These are phyloP conservation scores for Candida glucosophila DNA, from an alignment of 1,139 yeast species.

Conservation along the genomic window DNA sequence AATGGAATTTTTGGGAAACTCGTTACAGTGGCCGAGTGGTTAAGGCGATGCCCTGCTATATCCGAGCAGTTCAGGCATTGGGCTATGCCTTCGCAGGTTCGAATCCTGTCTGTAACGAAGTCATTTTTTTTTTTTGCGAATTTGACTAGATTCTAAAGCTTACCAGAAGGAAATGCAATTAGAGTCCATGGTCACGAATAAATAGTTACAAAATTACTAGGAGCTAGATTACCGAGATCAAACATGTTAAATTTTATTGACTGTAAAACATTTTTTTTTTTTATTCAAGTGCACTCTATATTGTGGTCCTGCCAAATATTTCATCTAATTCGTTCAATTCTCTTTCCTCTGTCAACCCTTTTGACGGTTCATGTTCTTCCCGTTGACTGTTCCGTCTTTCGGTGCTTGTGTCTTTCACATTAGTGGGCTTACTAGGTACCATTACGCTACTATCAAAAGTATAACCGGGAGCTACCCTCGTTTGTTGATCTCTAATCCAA, in stretches of 20 bases:
- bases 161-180: too few species aligned
- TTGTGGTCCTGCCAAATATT: too few species aligned
- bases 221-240: too few species aligned
- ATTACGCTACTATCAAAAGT: slow-evolving; percentile 22
- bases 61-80: slow-evolving; percentile 49
- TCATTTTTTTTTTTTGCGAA: slow-evolving; percentile 17
- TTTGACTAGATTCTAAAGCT: too few species aligned
- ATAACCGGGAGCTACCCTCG: slow-evolving; percentile 37
- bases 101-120: slow-evolving; percentile 69
- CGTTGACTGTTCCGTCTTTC: not conserved
- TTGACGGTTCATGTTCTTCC: too few species aligned
- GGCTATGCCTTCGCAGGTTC: slow-evolving; percentile 75
- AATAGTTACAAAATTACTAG: too few species aligned
- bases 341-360: too few species aligned
- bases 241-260: too few species aligned
- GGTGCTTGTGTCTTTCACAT: not conserved
- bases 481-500: slow-evolving; percentile 29
- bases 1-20: not conserved
- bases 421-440: slow-evolving; percentile 18
- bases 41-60: slow-evolving; percentile 49
- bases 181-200: too few species aligned
- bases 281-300: too few species aligned
- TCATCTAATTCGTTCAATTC: too few species aligned
- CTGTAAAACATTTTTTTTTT: too few species aligned
- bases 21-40: slow-evolving; percentile 47